These are phyloP conservation scores for Coelastrella sp. DNA, from an alignment of 139 green algal genomes.

Conservation along the genomic window DNA sequence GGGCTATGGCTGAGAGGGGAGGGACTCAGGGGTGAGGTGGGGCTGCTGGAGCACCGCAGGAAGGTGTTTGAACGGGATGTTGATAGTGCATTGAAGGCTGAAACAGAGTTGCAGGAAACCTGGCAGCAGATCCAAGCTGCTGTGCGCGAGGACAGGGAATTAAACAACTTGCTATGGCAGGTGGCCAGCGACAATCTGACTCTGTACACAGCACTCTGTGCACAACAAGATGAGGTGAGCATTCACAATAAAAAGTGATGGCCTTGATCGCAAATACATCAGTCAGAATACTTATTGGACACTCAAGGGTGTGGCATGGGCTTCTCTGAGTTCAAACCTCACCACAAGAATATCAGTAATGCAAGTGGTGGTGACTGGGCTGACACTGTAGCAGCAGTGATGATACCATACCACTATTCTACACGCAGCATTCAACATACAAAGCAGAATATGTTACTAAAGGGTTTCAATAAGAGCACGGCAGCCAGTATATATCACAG, in stretches of 20 bases:
- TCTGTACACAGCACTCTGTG: background rate
- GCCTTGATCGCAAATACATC: background rate
- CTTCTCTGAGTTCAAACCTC: too few species aligned
- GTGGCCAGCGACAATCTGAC: background rate
- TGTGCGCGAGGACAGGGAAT: background rate
- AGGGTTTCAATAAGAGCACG: too few species aligned
- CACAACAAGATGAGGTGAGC: background rate
- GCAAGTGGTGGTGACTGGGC: background rate
- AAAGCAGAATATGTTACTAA: too few species aligned
- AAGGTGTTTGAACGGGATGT: constrained; percentile 18
- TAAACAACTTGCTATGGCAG: constrained; percentile 8
- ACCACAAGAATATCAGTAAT: too few species aligned
- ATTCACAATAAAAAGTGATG: background rate
- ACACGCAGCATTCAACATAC: background rate
- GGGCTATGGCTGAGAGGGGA: background rate
- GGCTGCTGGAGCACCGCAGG: background rate
- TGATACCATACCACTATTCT: background rate
- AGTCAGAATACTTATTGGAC: background rate
- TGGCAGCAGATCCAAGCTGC: background rate
- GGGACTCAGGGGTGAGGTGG: background rate
- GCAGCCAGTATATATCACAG: too few species aligned
- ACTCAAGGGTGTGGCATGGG: background rate
- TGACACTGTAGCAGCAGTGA: background rate
- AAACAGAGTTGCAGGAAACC: background rate
- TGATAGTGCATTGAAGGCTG: background rate